Conservation (phyloP, 2,329 filamentous ascomycete species). For the Xylariaceae sp. region DNA sequence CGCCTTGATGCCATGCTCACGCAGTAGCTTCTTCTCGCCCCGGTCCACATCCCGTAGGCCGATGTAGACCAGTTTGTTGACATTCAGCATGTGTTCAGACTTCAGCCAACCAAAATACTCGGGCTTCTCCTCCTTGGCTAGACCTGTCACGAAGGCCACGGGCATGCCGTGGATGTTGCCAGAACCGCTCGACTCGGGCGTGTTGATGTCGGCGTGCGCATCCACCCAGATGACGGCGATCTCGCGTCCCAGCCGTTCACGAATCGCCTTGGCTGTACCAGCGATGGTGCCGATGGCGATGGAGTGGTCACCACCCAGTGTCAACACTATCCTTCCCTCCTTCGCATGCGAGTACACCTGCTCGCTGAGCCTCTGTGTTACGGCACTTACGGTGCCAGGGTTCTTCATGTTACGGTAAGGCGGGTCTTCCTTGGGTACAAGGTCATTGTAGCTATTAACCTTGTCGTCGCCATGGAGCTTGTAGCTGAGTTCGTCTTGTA, state of each 20-base stretch:
- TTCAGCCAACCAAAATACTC: slow-evolving; percentile 91
- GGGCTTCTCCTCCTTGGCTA: slow-evolving; percentile 76
- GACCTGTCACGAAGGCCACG: slow-evolving; percentile 85
- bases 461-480: slow-evolving; percentile 81
- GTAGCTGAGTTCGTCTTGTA: slow-evolving; percentile 87
- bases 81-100: slow-evolving; percentile 71
- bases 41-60: slow-evolving; percentile 90
- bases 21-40: slow-evolving; percentile 91
- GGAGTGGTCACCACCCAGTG: slow-evolving; percentile 93
- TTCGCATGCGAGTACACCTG: slow-evolving; percentile 89
- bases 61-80: slow-evolving; percentile 94
- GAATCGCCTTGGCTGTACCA: slow-evolving; percentile 83
- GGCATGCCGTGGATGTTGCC: slow-evolving; percentile 99
- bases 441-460: slow-evolving; percentile 82
- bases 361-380: slow-evolving; percentile 78
- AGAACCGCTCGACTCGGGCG: slow-evolving; percentile 84
- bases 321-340: slow-evolving; percentile 86
- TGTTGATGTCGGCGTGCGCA: slow-evolving; percentile 97
- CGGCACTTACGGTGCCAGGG: slow-evolving; percentile 82
- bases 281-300: slow-evolving; percentile 95
- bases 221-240: slow-evolving; percentile 99
- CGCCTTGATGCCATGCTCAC: slow-evolving; percentile 89
- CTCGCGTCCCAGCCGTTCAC: slow-evolving; percentile 81
- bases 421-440: slow-evolving; percentile 75
- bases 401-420: slow-evolving; percentile 94